phyloP scores from a whole-genome alignment of 2,329 filamentous ascomycete genomes.

The Apiospora kogelbergensis region DNA sequence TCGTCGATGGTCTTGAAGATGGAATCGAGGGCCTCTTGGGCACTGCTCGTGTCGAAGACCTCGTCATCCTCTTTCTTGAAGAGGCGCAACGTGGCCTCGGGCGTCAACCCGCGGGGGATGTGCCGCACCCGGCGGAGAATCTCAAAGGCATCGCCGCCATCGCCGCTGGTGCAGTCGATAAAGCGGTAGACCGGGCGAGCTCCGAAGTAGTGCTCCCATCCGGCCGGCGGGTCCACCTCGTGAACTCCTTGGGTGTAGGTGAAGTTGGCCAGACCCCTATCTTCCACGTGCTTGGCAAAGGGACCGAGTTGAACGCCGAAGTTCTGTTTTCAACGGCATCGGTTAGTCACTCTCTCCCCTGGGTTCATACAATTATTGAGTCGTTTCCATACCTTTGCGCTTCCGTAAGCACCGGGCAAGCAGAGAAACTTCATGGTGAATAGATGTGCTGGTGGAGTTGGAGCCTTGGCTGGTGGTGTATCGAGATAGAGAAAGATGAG shows the following conservation, averaged over 20 bases:
- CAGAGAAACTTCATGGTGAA: constrained; percentile 30
- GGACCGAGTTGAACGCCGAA: constrained; percentile 15
- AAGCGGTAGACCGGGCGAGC: constrained; percentile 11
- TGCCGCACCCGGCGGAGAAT: constrained; percentile 13
- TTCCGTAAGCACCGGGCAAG: constrained; percentile 29
- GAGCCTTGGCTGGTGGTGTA: background rate
- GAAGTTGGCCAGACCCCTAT: constrained; percentile 4
- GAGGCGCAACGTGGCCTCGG: constrained; percentile 15
- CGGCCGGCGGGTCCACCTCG: constrained; percentile 5
- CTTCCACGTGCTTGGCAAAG: constrained; percentile 7
- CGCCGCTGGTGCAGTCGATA: constrained; percentile 18
- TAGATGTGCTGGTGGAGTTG: background rate
- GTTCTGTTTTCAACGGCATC: constrained; percentile 15
- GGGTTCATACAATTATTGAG: background rate
- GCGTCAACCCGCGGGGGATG: constrained; percentile 9
- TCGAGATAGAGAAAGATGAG: background rate
- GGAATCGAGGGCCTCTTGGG: constrained; percentile 9
- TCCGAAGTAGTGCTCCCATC: constrained; percentile 11
- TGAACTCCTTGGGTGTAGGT: constrained; percentile 8
- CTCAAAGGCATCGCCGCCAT: constrained; percentile 13
- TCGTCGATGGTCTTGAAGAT: constrained; percentile 17
- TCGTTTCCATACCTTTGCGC: constrained; percentile 22
- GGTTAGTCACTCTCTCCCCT: background rate
- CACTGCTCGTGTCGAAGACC: background rate
- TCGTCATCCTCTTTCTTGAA: constrained; percentile 2